Evolutionary conservation across 768 basidiomycete genomes (phyloP), one percentile per base, ranked within the genome.

Genomic region (Russula virescens): DNA sequence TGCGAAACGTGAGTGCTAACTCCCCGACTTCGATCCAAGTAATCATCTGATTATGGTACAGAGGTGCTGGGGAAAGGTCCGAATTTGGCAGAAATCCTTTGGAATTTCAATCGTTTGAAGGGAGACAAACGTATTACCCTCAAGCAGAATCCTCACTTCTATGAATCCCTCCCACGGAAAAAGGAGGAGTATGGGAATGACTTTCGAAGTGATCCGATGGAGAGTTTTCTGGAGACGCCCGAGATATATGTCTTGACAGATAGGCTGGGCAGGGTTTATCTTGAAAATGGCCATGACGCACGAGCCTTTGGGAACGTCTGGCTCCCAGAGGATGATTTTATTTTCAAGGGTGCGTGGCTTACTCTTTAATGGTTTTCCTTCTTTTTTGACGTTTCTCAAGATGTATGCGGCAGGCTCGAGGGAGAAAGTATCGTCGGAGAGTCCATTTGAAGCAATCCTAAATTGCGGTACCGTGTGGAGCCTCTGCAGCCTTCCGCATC

Each of bases 231-330:
- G 14, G 26, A 51, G 13, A 31, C 23, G 19, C 13, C n/a, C 18
- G 31, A 31, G 43, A 10, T 65, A n/a, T 54, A 13, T 19, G 64
- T 65, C 11, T 61, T 65, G 40, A 47, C 28, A 1, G 46, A 65
- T 52, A 35, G 51, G 38, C 34, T 13, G 34, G 43, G 61, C 31
- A 55, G 50, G 19, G 28, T 65, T n/a, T 63, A 57, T 16, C 48
- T 65, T 18, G 61, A 65, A 18, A 21, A 55, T 19, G 43, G 9
- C 5, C 3, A 53, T 10, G 16, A 13, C 18, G 11, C 34, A 11
- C 42, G 61, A 26, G 51, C 51, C 5, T 65, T 65, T 42, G 57
- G 57, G n/a, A 63, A 63, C 3, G 25, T 58, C 21, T 63, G 62
- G 62, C 16, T 28, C 1, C 56, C 62, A 19, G 35, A 48, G 1